Base-by-base conservation (phyloP, 371 early-diverging fungal species). In the Rhizopus arrhizus region DNA sequence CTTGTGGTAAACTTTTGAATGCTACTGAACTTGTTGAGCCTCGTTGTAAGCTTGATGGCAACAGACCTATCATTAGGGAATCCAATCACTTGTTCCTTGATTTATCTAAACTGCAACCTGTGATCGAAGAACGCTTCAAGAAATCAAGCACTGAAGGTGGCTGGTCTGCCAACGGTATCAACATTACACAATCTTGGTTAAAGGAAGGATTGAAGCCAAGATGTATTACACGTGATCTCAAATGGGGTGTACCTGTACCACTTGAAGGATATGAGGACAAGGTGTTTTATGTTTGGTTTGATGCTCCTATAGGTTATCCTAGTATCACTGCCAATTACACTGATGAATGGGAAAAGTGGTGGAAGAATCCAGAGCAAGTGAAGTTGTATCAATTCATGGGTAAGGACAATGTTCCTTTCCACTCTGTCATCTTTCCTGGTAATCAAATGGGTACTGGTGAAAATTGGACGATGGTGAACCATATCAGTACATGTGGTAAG, bases 241-340 rank as follows among this genome's bases (percentile, higher is more conserved):
- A 97, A 75, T 99, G 99, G 99, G 99, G 99, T 53, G 96, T 96
- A 29, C 94, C 97, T 40, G 99, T 99, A 11, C 99, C 99, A 16
- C 72, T 93, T 33, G 77, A 81, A 22, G 95, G 91, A 9, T 95
- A 85, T 65, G 90, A 96, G 64, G 84, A 88, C 51, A 99, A 99
- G 81, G 99, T 99, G 32, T 98, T 99, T 61, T 99, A 99, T 78
- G 99, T 99, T 32, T 99, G 99, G 99, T 99, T 97, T 69, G 99
- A 99, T 77, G 99, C 99, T 13, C 95, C 95, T 50, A 96, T 99
- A 57, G 99, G 99, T 64, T 98, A 98, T 75, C 90, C 91, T 10
- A 96, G 96, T 51, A 97, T 98, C 72, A 97, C 98, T 5, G 97
- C 98, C 58, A 94, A 89, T 61, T 95, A 97, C 73, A 95, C 96